Evolutionary conservation across 495 filamentous ascomycete species (phyloP).

Genomic region (Penicillium turbatum): DNA sequence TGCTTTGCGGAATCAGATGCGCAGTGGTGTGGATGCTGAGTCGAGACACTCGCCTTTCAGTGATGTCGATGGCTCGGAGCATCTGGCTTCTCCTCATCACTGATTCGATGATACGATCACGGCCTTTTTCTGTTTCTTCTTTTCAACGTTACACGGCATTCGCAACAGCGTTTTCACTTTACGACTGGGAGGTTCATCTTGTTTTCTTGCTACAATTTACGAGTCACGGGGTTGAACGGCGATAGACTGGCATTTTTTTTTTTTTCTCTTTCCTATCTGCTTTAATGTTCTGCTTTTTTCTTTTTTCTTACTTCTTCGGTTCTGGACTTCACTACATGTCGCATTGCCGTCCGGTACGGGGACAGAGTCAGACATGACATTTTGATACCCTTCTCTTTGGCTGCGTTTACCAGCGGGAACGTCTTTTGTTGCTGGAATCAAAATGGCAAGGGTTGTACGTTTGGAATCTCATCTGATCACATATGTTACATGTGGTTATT

Average conservation of each 20-base stretch:
- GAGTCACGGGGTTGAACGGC: constrained; percentile 27
- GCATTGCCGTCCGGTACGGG: constrained; percentile 9
- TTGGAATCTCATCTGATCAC: constrained; percentile 1
- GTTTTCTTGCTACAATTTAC: constrained; percentile 10
- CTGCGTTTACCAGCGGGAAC: constrained; percentile 18
- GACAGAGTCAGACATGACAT: constrained; percentile 19
- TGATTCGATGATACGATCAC: constrained; percentile 9
- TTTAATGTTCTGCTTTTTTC: constrained; percentile 7
- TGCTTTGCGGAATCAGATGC: constrained; percentile 53
- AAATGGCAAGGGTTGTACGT: constrained; percentile 7
- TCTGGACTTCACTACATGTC: constrained; percentile 8
- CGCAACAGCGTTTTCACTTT: constrained; percentile 21
- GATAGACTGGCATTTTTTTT: constrained; percentile 29
- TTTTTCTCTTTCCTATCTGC: constrained; percentile 9
- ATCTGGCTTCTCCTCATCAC: constrained; percentile 33
- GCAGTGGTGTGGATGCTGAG: constrained; percentile 36
- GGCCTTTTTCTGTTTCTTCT: constrained; percentile 17
- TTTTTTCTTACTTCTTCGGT: constrained; percentile 9
- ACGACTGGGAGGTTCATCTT: constrained; percentile 18
- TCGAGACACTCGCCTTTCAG: constrained; percentile 42
- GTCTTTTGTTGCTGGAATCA: constrained; percentile 6
- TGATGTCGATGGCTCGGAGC: constrained; percentile 38
- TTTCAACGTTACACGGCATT: constrained; percentile 18
- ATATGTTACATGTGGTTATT: not conserved
- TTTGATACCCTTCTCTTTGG: constrained; percentile 30